These are phyloP conservation scores for Suhomyces guaymorum DNA, from an alignment of 1,139 yeast genomes.

Conservation along the genomic window DNA sequence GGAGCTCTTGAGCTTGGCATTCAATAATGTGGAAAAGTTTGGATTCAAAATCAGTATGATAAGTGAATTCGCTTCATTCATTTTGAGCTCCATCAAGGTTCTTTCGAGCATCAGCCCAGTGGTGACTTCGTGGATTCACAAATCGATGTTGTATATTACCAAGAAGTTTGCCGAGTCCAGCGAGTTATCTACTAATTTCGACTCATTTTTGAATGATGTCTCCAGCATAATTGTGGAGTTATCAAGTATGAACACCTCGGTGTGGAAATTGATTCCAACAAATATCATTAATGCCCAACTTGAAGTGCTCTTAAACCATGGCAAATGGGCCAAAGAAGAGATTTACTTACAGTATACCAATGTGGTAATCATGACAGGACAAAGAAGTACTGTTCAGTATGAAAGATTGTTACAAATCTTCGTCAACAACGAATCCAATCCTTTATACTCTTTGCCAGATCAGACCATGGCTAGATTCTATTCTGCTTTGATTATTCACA, in stretches of 20 bases:
- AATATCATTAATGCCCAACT: slow-evolving; percentile 63
- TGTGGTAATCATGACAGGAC: slow-evolving; percentile 37
- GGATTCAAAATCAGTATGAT: slow-evolving; percentile 26
- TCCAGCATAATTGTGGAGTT: slow-evolving; percentile 18
- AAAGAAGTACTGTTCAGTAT: slow-evolving; percentile 42
- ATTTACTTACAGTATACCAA: slow-evolving; percentile 44
- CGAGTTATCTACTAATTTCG: slow-evolving; percentile 35
- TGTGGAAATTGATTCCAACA: slow-evolving; percentile 50
- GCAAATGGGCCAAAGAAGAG: slow-evolving; percentile 46
- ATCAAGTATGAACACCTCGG: slow-evolving; percentile 14
- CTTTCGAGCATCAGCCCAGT: slow-evolving; percentile 6
- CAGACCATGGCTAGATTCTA: slow-evolving; percentile 35
- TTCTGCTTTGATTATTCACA: slow-evolving; percentile 44
- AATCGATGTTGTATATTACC: slow-evolving; percentile 59
- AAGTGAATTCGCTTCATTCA: slow-evolving; percentile 27
- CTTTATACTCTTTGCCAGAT: slow-evolving; percentile 30
- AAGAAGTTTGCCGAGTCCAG: slow-evolving; percentile 59
- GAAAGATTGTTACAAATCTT: slow-evolving; percentile 65
- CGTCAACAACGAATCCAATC: slow-evolving; percentile 47
- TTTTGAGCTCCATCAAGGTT: slow-evolving; percentile 16
- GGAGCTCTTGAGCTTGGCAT: slow-evolving; percentile 15
- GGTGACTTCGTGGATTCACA: slow-evolving; percentile 42
- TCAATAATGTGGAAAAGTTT: slow-evolving; percentile 16
- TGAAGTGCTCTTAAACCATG: slow-evolving; percentile 57
- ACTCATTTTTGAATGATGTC: slow-evolving; percentile 25